Evolutionary conservation across 345 rosid genomes (phyloP).

Genomic region (Arabis alpina): DNA sequence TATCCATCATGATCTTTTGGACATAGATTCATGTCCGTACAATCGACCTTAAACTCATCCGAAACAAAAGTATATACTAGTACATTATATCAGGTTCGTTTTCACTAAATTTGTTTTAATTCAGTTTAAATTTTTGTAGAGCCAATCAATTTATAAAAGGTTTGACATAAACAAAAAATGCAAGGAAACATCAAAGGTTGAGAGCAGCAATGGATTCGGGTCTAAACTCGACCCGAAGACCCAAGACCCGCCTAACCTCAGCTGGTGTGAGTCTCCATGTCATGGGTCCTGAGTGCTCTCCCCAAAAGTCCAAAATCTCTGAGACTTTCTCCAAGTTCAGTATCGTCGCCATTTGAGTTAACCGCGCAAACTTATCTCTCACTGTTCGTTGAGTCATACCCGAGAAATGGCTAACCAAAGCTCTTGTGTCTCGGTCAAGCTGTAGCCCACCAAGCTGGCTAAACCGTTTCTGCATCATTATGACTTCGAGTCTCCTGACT

Average conservation of each 20-base stretch:
- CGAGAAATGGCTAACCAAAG: constrained; percentile 91
- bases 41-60: too few species aligned
- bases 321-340: constrained; percentile 93
- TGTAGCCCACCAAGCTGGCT: constrained; percentile 99
- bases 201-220: constrained; percentile 89
- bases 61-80: too few species aligned
- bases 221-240: constrained; percentile 89
- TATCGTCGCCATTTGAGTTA: constrained; percentile 93
- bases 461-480: constrained; percentile 98
- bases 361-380: constrained; percentile 94
- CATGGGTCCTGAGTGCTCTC: constrained; percentile 98
- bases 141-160: not conserved
- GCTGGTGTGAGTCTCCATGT: constrained; percentile 98
- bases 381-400: constrained; percentile 94
- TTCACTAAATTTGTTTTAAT: not conserved
- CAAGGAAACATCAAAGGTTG: constrained; percentile 62
- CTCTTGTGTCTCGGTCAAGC: constrained; percentile 91
- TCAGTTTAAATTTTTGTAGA: not conserved
- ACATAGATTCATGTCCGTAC: too few species aligned
- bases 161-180: constrained; percentile 27
- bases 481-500: constrained; percentile 94
- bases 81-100: not conserved
- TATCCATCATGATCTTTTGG: too few species aligned
- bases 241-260: constrained; percentile 88
- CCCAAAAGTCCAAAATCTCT: constrained; percentile 99